A percentile compares a stretch with the other conserved stretches of the same genome.
Evolutionary conservation across 2,329 filamentous ascomycete genomes (phyloP).

Genomic region (Metarhizium robertsii): DNA sequence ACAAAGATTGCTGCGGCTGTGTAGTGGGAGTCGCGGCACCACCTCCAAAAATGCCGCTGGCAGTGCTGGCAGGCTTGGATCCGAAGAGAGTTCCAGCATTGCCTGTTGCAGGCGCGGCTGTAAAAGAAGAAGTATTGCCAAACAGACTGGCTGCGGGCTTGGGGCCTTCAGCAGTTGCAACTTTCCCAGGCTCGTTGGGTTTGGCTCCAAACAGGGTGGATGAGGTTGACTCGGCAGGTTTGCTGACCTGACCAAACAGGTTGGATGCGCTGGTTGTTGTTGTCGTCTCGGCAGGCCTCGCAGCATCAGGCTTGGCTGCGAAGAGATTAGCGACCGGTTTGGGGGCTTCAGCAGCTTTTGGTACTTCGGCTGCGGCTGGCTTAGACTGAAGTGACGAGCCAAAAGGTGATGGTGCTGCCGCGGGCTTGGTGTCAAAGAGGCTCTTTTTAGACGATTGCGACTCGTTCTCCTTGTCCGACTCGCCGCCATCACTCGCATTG

Average conservation of each 20-base stretch:
- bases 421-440: conserved; percentile 20
- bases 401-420: conserved; percentile 19
- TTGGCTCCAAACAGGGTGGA: conserved; percentile 26
- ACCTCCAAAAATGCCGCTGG: conserved; percentile 4
- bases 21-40: conserved; percentile 9
- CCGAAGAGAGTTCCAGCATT: conserved; percentile 16
- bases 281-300: conserved; percentile 17
- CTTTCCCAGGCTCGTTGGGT: conserved; percentile 18
- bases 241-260: conserved; percentile 4
- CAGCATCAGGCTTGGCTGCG: conserved; percentile 14
- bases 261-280: conserved; percentile 30
- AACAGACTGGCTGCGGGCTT: conserved; percentile 9
- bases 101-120: conserved; percentile 7
- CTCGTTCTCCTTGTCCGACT: conserved; percentile 37
- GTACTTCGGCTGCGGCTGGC: conserved; percentile 16
- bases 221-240: conserved; percentile 11
- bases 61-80: conserved; percentile 10
- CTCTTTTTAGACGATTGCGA: conserved; percentile 25
- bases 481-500: conserved; percentile 20
- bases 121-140: conserved; percentile 4
- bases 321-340: conserved; percentile 18
- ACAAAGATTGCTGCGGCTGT: conserved; percentile 11
- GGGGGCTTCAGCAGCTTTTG: conserved; percentile 17
- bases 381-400: conserved; percentile 24
- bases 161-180: conserved; percentile 11